Base-by-base conservation (phyloP, 176 grass and related monocot species). In the Oryza rufipogon region DNA sequence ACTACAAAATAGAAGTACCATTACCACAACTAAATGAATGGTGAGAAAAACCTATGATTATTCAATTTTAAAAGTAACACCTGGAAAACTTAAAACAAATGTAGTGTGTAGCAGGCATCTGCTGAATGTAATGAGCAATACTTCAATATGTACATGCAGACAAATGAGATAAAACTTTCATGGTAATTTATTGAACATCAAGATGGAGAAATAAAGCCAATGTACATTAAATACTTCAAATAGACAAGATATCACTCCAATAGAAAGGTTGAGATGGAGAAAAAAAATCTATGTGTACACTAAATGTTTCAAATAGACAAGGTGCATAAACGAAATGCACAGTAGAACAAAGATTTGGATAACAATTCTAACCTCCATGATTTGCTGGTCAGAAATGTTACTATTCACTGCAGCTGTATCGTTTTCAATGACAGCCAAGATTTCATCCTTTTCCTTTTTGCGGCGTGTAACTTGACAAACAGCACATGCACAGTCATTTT, bases 391-490 rank as follows among this genome's bases (percentile, higher is more conserved):
- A 54, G 79, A 83, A 85, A 83, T 63, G 86, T 86, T 85, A 75
- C 28, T 58, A 71, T 80, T 87, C 51, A 78, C 74, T 33, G 48
- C 77, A 79, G 80, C 39, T 69, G 72, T 87, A 81, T 90, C 79
- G 68, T 75, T 88, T 56, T 91, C 92, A 82, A 71, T 10, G 54
- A 83, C 70, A 66, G 84, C 74, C 36, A 86, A 72, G 76, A 78
- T 82, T 85, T 94, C 92, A 66, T 90, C 93, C 56, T 77, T 87
- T 90, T 92, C 93, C 80, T 90, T 95, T 80, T 91, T 90, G 30
- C 90, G 90, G 0, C 93, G 83, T 87, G 90, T 92, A 84, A 95
- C 93, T 88, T 88, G 87, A 84, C 93, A 95, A 74, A 95, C 93
- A 81, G 93, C 93, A 79, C 93, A 95, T 44, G 80, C 45, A 51